phyloP scores from a whole-genome alignment of 2,329 filamentous ascomycete species.

The Microsporum canis region DNA sequence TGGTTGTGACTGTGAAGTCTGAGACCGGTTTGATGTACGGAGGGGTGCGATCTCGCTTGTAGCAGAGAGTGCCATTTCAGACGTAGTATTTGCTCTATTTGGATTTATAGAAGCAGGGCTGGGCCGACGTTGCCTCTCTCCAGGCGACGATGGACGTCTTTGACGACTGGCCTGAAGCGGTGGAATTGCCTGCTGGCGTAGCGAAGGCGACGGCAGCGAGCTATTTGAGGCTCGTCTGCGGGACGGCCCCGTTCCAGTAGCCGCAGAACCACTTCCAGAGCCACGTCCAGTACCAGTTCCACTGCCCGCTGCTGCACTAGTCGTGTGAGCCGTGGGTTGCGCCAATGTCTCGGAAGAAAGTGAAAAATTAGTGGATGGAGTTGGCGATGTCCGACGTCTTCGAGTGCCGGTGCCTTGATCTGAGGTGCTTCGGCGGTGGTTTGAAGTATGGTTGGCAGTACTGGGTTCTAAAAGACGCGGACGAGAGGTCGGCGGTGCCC shows the following conservation, averaged over 20 bases:
- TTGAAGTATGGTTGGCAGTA: slow-evolving; percentile 15
- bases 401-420: slow-evolving; percentile 25
- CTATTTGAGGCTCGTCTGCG: slow-evolving; percentile 4
- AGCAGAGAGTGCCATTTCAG: background rate
- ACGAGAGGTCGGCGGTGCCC: slow-evolving; percentile 20
- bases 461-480: slow-evolving; percentile 27
- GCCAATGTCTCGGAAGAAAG: slow-evolving; percentile 2
- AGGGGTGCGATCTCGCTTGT: background rate
- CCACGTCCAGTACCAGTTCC: background rate
- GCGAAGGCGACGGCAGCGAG: background rate
- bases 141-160: slow-evolving; percentile 3
- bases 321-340: background rate
- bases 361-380: background rate
- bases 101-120: background rate
- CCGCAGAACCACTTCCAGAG: background rate
- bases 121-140: background rate
- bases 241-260: background rate
- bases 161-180: background rate
- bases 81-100: background rate
- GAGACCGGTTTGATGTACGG: slow-evolving; percentile 18
- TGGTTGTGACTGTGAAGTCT: slow-evolving; percentile 23
- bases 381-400: slow-evolving; percentile 25
- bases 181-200: background rate
- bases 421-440: slow-evolving; percentile 28
- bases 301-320: background rate